phyloP scores from a whole-genome alignment of 257 asterid genomes.

The Penstemon davidsonii region DNA sequence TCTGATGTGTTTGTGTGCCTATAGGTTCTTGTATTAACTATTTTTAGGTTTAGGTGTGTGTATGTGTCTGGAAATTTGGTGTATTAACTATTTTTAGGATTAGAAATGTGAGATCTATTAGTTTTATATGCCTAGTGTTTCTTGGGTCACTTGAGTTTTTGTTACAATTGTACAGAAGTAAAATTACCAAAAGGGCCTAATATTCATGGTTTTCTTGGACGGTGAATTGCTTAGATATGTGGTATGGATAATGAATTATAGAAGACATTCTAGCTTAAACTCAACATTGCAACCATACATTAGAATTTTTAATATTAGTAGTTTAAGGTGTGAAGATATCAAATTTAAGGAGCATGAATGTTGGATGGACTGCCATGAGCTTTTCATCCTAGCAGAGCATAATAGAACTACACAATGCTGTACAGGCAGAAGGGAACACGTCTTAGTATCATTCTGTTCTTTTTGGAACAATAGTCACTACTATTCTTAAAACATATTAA shows the following conservation, averaged over 20 bases:
- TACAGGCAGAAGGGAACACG: neutral
- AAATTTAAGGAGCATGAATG: neutral
- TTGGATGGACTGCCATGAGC: too few species aligned
- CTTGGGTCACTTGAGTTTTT: neutral
- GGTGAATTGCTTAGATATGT: neutral
- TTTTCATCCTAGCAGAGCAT: constrained; percentile 7
- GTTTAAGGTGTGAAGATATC: neutral
- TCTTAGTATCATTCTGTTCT: neutral
- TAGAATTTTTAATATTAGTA: neutral
- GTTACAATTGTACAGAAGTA: too few species aligned
- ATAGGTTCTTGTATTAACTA: constrained; percentile 7
- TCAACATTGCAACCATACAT: neutral
- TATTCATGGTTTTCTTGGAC: too few species aligned
- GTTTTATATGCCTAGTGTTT: neutral
- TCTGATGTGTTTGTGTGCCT: constrained; percentile 13
- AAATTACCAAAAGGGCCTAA: too few species aligned
- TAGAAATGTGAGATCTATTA: constrained; percentile 19
- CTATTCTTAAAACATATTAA: neutral
- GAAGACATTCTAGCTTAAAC: neutral
- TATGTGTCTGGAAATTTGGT: constrained; percentile 14
- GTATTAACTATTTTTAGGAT: constrained; percentile 2
- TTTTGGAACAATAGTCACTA: neutral
- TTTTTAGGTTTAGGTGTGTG: neutral
- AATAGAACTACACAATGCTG: neutral
- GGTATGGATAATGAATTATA: too few species aligned